Evolutionary conservation across 2,329 filamentous ascomycete genomes (phyloP).

Genomic region (Calonectria hongkongensis): DNA sequence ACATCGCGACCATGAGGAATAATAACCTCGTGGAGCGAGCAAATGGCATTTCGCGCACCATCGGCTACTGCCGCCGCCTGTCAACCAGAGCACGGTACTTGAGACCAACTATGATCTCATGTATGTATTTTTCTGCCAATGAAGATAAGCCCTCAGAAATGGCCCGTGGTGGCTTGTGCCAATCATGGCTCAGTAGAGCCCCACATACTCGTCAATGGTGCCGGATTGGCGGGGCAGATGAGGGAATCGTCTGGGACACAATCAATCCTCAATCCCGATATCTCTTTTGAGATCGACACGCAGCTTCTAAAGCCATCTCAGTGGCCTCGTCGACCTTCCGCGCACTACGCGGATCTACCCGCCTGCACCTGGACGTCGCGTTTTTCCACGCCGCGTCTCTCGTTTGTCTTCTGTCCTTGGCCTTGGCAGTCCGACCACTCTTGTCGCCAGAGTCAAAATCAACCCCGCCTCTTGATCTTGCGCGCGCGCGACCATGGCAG

Average conservation of each 20-base stretch:
- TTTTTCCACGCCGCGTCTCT: constrained; percentile 7
- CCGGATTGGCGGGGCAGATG: constrained; percentile 42
- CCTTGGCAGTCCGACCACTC: constrained; percentile 11
- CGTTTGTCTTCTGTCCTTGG: constrained; percentile 12
- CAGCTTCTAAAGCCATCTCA: constrained; percentile 35
- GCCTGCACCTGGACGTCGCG: neutral
- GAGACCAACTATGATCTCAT: constrained; percentile 26
- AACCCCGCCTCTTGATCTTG: constrained; percentile 37
- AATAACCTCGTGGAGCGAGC: constrained; percentile 16
- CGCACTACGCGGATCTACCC: constrained; percentile 18
- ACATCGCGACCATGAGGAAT: neutral
- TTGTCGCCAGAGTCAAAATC: constrained; percentile 42
- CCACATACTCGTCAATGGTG: constrained; percentile 40
- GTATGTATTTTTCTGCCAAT: neutral
- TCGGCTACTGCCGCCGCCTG: neutral
- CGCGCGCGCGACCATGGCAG: constrained; percentile 57
- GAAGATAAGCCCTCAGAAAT: neutral
- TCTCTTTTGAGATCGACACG: constrained; percentile 43
- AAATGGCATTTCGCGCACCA: neutral
- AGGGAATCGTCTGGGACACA: constrained; percentile 46
- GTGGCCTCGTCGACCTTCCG: constrained; percentile 35
- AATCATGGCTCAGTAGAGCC: constrained; percentile 44
- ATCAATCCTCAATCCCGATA: constrained; percentile 42
- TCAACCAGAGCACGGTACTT: neutral
- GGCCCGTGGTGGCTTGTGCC: constrained; percentile 28